Conservation (phyloP, 78 protist species). For the Monosiga brevicollis region DNA sequence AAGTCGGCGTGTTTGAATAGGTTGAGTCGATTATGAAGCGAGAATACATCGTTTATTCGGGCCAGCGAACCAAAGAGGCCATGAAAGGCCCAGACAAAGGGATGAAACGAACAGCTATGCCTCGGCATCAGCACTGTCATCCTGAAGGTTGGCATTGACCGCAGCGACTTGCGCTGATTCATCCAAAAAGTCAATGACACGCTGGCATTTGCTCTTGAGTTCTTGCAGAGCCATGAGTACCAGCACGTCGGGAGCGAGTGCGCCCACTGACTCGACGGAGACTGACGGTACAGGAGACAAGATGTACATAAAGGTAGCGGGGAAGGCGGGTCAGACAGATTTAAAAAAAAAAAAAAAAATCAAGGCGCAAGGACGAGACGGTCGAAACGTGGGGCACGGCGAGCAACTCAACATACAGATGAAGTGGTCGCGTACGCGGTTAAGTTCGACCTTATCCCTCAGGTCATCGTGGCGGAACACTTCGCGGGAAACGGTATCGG, state of each 20-base stretch:
- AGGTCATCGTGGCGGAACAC: constrained; percentile 62
- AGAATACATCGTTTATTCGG: too few species aligned
- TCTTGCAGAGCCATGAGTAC: constrained; percentile 21
- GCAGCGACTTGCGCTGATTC: too few species aligned
- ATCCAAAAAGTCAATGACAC: too few species aligned
- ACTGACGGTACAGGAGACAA: constrained; percentile 4
- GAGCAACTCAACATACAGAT: constrained; percentile 53
- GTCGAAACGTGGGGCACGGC: background rate
- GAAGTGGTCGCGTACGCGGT: constrained; percentile 69
- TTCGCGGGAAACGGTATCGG: constrained; percentile 83
- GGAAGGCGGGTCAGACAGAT: too few species aligned
- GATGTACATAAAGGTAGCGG: too few species aligned
- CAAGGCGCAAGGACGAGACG: background rate
- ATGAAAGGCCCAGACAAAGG: too few species aligned
- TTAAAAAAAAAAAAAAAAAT: background rate
- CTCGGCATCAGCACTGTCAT: too few species aligned
- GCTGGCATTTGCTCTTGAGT: constrained; percentile 8
- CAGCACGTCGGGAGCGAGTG: constrained; percentile 27
- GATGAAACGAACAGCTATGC: too few species aligned
- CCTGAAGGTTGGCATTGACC: too few species aligned
- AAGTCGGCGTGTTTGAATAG: too few species aligned
- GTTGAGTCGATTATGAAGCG: too few species aligned
- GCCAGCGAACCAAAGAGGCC: too few species aligned
- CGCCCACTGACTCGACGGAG: constrained; percentile 59
- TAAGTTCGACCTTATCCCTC: constrained; percentile 35